Conservation (phyloP, 306 rosid species). For the Crotalaria pallida region DNA sequence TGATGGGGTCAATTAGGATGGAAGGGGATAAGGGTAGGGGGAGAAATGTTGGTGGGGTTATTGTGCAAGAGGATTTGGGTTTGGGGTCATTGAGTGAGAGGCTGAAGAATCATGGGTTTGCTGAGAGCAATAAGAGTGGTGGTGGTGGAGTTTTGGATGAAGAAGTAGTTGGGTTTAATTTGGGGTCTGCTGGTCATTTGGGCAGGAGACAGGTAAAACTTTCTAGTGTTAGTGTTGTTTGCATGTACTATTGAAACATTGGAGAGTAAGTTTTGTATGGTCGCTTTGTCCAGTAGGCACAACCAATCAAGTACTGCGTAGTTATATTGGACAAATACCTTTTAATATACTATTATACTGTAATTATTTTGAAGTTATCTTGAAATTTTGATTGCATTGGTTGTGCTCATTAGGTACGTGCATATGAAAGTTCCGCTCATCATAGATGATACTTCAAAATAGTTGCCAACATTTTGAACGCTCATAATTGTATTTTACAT, state of each 20-base stretch:
- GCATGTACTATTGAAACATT: not conserved
- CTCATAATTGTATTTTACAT: too few relatives aligned
- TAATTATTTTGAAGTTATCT: too few relatives aligned
- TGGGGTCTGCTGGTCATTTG: slow-evolving; percentile 55
- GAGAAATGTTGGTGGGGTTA: slow-evolving; percentile 42
- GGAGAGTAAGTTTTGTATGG: too few relatives aligned
- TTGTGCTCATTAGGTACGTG: too few relatives aligned
- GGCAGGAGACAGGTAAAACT: slow-evolving; percentile 80
- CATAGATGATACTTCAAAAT: too few relatives aligned
- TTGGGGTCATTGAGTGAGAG: slow-evolving; percentile 48
- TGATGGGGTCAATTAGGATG: slow-evolving; percentile 25
- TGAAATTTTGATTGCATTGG: too few relatives aligned
- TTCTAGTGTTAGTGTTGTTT: not conserved
- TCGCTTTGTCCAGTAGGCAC: too few relatives aligned
- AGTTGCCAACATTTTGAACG: too few relatives aligned
- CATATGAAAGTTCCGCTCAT: too few relatives aligned
- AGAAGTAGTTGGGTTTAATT: slow-evolving; percentile 58
- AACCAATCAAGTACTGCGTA: too few relatives aligned
- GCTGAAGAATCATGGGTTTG: slow-evolving; percentile 52
- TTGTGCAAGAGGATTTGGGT: slow-evolving; percentile 53
- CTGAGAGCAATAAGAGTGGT: slow-evolving; percentile 40
- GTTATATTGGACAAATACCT: too few relatives aligned
- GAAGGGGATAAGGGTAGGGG: slow-evolving; percentile 45
- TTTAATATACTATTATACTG: too few relatives aligned
- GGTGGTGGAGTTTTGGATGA: slow-evolving; percentile 58